Conservation (phyloP, 352 stramenopile species). For the Globisporangium cylindrosporum region DNA sequence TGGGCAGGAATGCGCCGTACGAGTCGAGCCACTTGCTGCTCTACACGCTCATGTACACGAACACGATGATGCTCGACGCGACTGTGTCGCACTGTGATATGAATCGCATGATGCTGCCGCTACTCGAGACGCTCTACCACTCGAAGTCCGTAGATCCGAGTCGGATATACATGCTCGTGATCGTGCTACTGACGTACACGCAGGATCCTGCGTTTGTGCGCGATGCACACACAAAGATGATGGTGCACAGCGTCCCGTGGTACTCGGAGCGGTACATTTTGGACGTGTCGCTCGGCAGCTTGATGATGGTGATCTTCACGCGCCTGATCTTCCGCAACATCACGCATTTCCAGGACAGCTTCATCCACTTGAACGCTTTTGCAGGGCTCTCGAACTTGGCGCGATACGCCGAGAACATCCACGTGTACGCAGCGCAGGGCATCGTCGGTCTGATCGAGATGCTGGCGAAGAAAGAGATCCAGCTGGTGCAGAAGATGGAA, state of each 20-base stretch:
- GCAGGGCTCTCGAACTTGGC: constrained; percentile 71
- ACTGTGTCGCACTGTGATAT: constrained; percentile 44
- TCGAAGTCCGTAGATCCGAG: constrained; percentile 56
- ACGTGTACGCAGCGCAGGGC: constrained; percentile 69
- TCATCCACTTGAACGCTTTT: constrained; percentile 78
- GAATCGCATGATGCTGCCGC: constrained; percentile 49
- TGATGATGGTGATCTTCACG: constrained; percentile 79
- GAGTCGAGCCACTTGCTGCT: constrained; percentile 70
- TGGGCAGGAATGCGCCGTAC: constrained; percentile 54
- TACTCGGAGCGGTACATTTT: constrained; percentile 80
- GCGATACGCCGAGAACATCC: constrained; percentile 64
- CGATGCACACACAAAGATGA: constrained; percentile 54
- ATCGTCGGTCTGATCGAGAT: constrained; percentile 70
- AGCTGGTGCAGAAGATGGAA: constrained; percentile 52
- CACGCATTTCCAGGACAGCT: constrained; percentile 74
- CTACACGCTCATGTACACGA: constrained; percentile 73
- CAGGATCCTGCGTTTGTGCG: constrained; percentile 60
- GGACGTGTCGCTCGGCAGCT: constrained; percentile 66
- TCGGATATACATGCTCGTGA: constrained; percentile 71
- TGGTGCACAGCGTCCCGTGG: constrained; percentile 65
- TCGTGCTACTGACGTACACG: constrained; percentile 66
- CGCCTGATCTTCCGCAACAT: constrained; percentile 79
- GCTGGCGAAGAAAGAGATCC: constrained; percentile 72
- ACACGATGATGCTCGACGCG: constrained; percentile 48
- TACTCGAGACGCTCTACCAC: constrained; percentile 75